Conservation (phyloP, 148 eudicot genomes). For the Silene uniflora region DNA sequence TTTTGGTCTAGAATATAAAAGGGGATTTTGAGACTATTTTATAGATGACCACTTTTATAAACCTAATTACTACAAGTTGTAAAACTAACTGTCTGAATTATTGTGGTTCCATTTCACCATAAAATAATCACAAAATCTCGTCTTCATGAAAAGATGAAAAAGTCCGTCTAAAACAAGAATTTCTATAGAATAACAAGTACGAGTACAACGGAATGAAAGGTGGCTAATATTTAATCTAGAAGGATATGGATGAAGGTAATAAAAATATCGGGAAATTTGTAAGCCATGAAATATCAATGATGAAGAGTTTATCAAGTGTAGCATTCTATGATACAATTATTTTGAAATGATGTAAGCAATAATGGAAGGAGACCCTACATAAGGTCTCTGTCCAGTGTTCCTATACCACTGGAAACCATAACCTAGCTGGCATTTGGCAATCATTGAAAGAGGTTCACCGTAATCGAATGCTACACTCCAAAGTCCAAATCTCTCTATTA, state of each 20-base stretch:
- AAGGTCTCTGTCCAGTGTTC: constrained; percentile 1
- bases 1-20: too few relatives aligned
- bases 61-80: too few relatives aligned
- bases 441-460: background rate
- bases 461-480: background rate
- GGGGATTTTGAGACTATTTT: too few relatives aligned
- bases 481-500: too few relatives aligned
- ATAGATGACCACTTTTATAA: too few relatives aligned
- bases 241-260: background rate
- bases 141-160: too few relatives aligned
- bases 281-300: background rate
- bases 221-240: too few relatives aligned
- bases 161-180: too few relatives aligned
- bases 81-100: too few relatives aligned
- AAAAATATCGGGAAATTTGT: background rate
- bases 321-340: background rate
- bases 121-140: too few relatives aligned
- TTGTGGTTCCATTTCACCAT: background rate
- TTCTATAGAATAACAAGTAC: too few relatives aligned
- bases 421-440: constrained; percentile 18
- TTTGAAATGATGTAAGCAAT: background rate
- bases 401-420: constrained; percentile 16
- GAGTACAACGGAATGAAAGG: too few relatives aligned
- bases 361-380: background rate
- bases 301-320: background rate